Percentiles rank a stretch among this genome's conserved stretches.
Evolutionary conservation across 176 grass and related monocot species (phyloP).

Genomic region (Thalia dealbata): DNA sequence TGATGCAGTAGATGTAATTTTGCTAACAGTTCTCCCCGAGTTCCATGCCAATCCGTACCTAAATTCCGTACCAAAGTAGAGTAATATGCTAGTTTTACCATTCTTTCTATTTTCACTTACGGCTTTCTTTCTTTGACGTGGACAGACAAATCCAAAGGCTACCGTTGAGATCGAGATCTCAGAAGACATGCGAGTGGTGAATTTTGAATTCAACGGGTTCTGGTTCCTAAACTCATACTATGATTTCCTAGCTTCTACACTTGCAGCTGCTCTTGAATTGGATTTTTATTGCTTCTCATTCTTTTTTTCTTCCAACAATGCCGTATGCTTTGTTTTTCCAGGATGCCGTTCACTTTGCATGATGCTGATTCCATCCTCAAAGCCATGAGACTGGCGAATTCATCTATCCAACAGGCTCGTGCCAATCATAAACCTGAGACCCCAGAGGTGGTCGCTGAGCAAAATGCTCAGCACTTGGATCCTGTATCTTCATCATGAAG

Average conservation of each 20-base stretch:
- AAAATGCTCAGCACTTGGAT: background rate
- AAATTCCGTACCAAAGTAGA: background rate
- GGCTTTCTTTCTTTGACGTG: background rate
- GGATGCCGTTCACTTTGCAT: slow-evolving; percentile 74
- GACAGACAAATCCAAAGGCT: slow-evolving; percentile 1
- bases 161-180: slow-evolving; percentile 72
- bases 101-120: background rate
- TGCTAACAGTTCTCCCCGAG: no score
- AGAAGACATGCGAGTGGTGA: slow-evolving; percentile 52
- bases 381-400: background rate
- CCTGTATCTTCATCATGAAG: background rate
- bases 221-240: background rate
- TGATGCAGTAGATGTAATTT: no score
- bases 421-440: background rate
- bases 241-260: no score
- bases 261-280: slow-evolving; percentile 2
- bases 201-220: slow-evolving; percentile 77
- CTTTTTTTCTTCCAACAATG: background rate
- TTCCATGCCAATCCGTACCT: background rate
- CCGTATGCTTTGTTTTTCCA: slow-evolving; percentile 16
- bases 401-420: background rate
- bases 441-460: background rate
- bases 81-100: background rate
- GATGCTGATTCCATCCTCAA: slow-evolving; percentile 13
- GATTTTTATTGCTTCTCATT: background rate